Conservation (phyloP, 805 yeast species). For the Helenozyma rhizophorensis region DNA sequence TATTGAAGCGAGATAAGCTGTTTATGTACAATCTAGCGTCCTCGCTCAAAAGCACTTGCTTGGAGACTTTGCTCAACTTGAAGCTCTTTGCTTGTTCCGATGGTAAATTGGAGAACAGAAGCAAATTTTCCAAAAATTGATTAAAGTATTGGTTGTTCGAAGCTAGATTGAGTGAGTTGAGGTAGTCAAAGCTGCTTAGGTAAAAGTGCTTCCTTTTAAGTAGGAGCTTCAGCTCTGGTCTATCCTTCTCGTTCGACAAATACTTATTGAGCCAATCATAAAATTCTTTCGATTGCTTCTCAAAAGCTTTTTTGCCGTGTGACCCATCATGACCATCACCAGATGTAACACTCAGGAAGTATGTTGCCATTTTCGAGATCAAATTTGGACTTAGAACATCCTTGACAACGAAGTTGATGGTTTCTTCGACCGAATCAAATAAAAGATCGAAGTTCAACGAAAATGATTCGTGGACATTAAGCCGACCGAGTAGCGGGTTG, state of each 20-base stretch:
- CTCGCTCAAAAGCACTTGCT: constrained; percentile 15
- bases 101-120: constrained; percentile 28
- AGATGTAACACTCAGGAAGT: constrained; percentile 6
- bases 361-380: constrained; percentile 24
- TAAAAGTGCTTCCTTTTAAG: constrained; percentile 37
- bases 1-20: constrained; percentile 34
- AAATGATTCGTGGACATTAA: constrained; percentile 24
- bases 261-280: constrained; percentile 43
- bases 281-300: constrained; percentile 37
- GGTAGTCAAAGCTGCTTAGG: constrained; percentile 42
- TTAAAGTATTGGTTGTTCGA: constrained; percentile 39
- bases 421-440: constrained; percentile 31
- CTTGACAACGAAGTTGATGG: constrained; percentile 23
- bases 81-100: constrained; percentile 12
- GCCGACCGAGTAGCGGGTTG: constrained; percentile 19
- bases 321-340: constrained; percentile 20
- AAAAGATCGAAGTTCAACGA: constrained; percentile 19
- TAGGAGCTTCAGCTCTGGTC: constrained; percentile 38
- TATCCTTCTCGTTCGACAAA: constrained; percentile 39
- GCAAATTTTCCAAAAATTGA: constrained; percentile 31
- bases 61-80: constrained; percentile 7
- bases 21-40: constrained; percentile 30
- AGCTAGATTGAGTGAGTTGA: constrained; percentile 34
- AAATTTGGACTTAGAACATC: constrained; percentile 26
- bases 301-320: constrained; percentile 30